phyloP scores from a whole-genome alignment of 352 stramenopile species.

The Phytophthora uliginosa region DNA sequence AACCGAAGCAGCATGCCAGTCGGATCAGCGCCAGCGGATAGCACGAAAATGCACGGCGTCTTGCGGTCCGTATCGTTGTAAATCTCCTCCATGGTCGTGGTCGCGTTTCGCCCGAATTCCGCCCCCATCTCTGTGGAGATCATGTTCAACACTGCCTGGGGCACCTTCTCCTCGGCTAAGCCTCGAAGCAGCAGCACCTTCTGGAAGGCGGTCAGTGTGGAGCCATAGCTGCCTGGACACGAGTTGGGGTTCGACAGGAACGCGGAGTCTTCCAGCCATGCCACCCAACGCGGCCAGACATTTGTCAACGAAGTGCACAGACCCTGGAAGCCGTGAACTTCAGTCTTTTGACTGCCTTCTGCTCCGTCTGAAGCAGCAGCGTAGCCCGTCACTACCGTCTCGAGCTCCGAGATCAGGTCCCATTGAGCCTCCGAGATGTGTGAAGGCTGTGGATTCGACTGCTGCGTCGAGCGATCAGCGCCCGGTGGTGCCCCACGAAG shows the following conservation, averaged over 20 bases:
- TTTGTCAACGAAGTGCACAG: slow-evolving; percentile 72
- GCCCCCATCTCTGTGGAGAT: slow-evolving; percentile 89
- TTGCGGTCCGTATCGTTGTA: slow-evolving; percentile 93
- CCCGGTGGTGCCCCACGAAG: slow-evolving; percentile 70
- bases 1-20: slow-evolving; percentile 95
- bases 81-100: slow-evolving; percentile 95
- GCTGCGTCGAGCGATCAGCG: slow-evolving; percentile 26
- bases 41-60: slow-evolving; percentile 95
- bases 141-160: slow-evolving; percentile 87
- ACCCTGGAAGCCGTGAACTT: slow-evolving; percentile 60
- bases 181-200: slow-evolving; percentile 82
- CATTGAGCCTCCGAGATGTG: slow-evolving; percentile 84
- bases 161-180: slow-evolving; percentile 92
- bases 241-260: slow-evolving; percentile 45
- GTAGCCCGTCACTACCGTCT: slow-evolving; percentile 58
- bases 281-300: slow-evolving; percentile 67
- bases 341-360: slow-evolving; percentile 10
- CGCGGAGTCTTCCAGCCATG: slow-evolving; percentile 60
- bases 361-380: slow-evolving; percentile 5
- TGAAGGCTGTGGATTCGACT: slow-evolving; percentile 72
- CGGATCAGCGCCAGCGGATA: slow-evolving; percentile 93
- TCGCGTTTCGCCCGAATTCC: slow-evolving; percentile 85
- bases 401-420: slow-evolving; percentile 85
- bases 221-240: slow-evolving; percentile 60
- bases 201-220: slow-evolving; percentile 71